These are phyloP conservation scores for Lodderomyces parapsilosis DNA, from an alignment of 1,139 yeast genomes.

Conservation along the genomic window DNA sequence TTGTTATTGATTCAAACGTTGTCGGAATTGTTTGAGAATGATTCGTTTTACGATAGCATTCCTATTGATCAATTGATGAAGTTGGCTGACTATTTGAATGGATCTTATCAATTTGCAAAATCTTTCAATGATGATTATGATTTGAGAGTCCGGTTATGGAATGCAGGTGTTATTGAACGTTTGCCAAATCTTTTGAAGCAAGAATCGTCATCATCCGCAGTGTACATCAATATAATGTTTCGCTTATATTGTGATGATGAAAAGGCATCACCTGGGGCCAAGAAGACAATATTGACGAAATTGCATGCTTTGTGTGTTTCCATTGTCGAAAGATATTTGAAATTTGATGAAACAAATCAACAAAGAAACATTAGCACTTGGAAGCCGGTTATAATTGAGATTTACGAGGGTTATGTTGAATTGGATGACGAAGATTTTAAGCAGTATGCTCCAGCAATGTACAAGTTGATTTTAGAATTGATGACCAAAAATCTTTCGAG, in stretches of 20 bases:
- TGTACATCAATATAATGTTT: conserved; percentile 77
- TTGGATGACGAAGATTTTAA: conserved; percentile 75
- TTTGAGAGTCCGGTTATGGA: conserved; percentile 80
- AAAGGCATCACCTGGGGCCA: conserved; percentile 35
- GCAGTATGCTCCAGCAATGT: conserved; percentile 62
- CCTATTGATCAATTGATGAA: conserved; percentile 64
- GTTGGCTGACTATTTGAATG: conserved; percentile 58
- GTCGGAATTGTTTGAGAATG: conserved; percentile 74
- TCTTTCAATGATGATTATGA: conserved; percentile 88
- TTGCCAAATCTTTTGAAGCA: conserved; percentile 89
- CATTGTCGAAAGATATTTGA: conserved; percentile 67
- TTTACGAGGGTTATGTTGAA: conserved; percentile 76
- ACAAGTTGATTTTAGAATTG: conserved; percentile 62
- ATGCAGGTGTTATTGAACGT: conserved; percentile 89
- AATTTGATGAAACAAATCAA: conserved; percentile 72
- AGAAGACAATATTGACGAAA: conserved; percentile 46
- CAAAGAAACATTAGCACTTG: conserved; percentile 80
- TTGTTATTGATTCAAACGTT: conserved; percentile 83
- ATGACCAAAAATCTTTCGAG: conserved; percentile 68
- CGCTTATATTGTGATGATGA: conserved; percentile 73
- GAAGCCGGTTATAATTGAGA: conserved; percentile 90
- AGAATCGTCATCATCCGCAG: conserved; percentile 88
- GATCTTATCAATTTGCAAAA: conserved; percentile 79
- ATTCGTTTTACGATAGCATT: conserved; percentile 62
- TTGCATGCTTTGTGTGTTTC: conserved; percentile 72